phyloP scores from a whole-genome alignment of 805 yeast species.

The Cephaloascus fragrans region DNA sequence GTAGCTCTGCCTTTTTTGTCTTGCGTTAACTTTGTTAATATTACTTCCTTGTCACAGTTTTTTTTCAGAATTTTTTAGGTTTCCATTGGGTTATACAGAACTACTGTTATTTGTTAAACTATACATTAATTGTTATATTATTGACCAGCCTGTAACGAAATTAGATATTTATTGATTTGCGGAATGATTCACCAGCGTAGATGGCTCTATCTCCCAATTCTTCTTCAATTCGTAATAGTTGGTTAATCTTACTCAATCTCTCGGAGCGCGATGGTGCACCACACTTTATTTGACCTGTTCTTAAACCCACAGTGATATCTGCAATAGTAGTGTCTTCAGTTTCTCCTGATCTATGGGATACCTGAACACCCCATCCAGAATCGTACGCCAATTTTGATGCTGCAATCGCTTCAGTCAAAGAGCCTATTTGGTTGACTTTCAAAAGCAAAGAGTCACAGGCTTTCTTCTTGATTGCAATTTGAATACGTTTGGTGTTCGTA shows the following conservation, averaged over 20 bases:
- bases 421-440: conserved; percentile 15
- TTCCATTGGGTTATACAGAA: no score
- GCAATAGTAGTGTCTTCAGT: conserved; percentile 15
- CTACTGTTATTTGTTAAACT: no score
- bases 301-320: conserved; percentile 13
- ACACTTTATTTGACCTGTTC: conserved; percentile 13
- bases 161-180: conserved; percentile 1
- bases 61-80: no score
- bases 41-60: no score
- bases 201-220: conserved; percentile 11
- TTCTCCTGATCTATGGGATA: conserved; percentile 15
- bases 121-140: no score
- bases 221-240: conserved; percentile 13
- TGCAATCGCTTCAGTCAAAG: conserved; percentile 11
- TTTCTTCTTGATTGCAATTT: conserved; percentile 11
- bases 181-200: conserved; percentile 10
- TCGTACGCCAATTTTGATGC: conserved; percentile 9
- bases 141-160: no score
- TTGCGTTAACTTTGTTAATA: not conserved
- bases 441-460: conserved; percentile 12
- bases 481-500: conserved; percentile 11
- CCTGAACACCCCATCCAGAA: conserved; percentile 13
- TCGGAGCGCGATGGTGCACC: conserved; percentile 16
- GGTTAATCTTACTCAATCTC: conserved; percentile 14
- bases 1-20: not conserved